Evolutionary conservation across 164 flowering plant species (phyloP), one percentile per base, ranked within the genome.

Genomic region (Platanus orientalis): DNA sequence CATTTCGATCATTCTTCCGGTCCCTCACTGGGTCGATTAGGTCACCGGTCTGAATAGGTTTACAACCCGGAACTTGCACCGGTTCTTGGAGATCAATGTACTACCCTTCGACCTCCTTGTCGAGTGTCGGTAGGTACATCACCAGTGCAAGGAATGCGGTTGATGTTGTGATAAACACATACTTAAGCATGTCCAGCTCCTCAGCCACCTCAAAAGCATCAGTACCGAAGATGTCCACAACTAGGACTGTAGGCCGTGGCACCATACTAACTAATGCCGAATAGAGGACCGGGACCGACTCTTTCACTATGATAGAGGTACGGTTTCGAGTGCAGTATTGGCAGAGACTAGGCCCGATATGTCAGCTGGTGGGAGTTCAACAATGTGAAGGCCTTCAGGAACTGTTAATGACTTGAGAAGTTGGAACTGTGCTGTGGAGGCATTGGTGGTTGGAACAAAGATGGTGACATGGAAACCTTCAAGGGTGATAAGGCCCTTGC

Each of bases 1-100:
- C 47, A 63, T 83, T 75, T 45, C 64, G 70, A 1, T 73, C 74
- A 27, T 10, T 54, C 53, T 65, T 68, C 54, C 80, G 64, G 47
- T 76, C 58, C 49, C 7, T 58, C 7, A 76, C 58, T 52, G 49
- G 73, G 45, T 76, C 79, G 0, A 72, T 2, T 12, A 80, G 49
- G 47, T 80, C 76, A 0, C 67, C 70, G 2, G 42, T 7, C 16
- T 54, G 73, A 0, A 74, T 45, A 2, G 79, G 69, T 0, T 60
- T 47, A 52, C 82, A 76, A 3, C 82, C 81, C 0, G 86, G 86
- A 11, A 78, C 65, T 28, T 20, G 36, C 16, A 82, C 24, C 24
- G 78, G 79, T n/a, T 55, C 77, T 6, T 65, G 63, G 1, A 65
- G 70, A 57, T 79, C 76, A 11, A 61, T 57, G 39, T 36, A 78